A percentile compares a stretch with the other conserved stretches of the same genome.
Evolutionary conservation across 805 yeast genomes (phyloP).

Genomic region (Schwanniomyces yamadae): DNA sequence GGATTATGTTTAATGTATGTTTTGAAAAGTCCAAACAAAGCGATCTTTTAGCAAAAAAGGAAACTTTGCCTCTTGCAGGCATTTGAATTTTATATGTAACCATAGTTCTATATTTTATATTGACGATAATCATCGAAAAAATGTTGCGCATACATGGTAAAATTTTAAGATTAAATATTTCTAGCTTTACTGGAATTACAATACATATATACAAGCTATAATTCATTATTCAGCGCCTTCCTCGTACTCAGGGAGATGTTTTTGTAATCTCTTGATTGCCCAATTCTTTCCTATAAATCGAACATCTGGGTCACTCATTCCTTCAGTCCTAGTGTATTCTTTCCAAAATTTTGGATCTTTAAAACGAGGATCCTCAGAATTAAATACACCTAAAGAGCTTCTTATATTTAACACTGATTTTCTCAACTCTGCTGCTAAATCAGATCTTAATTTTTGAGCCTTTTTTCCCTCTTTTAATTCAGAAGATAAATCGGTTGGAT

Average conservation of each 20-base stretch:
- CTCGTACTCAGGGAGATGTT: constrained; percentile 36
- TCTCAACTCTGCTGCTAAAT: constrained; percentile 68
- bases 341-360: constrained; percentile 75
- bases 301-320: constrained; percentile 64
- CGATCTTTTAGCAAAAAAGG: too few species aligned
- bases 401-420: constrained; percentile 53
- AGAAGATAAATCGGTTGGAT: constrained; percentile 58
- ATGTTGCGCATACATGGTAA: too few species aligned
- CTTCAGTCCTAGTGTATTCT: constrained; percentile 60
- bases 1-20: too few species aligned
- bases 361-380: constrained; percentile 68
- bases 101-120: too few species aligned
- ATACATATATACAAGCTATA: constrained; percentile 4
- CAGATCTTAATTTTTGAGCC: constrained; percentile 66
- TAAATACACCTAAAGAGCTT: constrained; percentile 41
- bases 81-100: too few species aligned
- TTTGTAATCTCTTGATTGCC: constrained; percentile 75
- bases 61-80: too few species aligned
- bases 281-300: constrained; percentile 76
- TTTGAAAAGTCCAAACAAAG: too few species aligned
- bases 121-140: too few species aligned
- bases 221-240: constrained; percentile 9
- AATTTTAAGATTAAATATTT: too few species aligned
- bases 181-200: too few species aligned
- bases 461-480: constrained; percentile 62